Evolutionary conservation across 2,329 filamentous ascomycete genomes (phyloP).

Genomic region (Stromatinia cepivora): DNA sequence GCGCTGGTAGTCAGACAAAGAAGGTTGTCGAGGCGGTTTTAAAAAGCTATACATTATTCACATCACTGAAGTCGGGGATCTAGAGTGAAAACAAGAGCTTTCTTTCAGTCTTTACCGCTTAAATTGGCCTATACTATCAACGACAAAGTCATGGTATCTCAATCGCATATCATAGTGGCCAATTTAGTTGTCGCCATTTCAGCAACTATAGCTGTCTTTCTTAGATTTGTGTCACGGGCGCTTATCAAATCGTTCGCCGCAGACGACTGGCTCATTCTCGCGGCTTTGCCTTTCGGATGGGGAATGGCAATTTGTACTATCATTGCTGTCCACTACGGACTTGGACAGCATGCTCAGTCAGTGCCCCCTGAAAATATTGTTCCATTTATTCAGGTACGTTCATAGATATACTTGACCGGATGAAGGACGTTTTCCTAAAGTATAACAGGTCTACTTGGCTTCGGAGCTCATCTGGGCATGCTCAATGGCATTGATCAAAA

Average conservation of each 20-base stretch:
- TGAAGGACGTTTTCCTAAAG: neutral
- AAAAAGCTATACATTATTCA: neutral
- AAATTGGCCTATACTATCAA: neutral
- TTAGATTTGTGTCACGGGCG: slow-evolving; percentile 1
- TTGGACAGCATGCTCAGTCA: neutral
- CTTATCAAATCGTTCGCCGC: neutral
- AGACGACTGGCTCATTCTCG: neutral
- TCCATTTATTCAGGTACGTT: slow-evolving; percentile 1
- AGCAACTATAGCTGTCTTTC: neutral
- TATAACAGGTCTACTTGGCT: neutral
- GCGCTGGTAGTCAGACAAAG: neutral
- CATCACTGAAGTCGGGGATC: neutral
- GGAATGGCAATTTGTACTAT: slow-evolving; percentile 4
- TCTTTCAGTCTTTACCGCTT: neutral
- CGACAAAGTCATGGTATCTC: slow-evolving; percentile 1
- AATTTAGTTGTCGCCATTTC: neutral
- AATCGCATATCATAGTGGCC: neutral
- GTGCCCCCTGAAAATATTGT: neutral
- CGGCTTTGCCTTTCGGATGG: slow-evolving; percentile 6
- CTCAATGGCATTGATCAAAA: slow-evolving; percentile 7
- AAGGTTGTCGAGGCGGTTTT: neutral
- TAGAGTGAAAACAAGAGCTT: neutral
- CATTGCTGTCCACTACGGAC: slow-evolving; percentile 1
- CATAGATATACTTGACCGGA: neutral
- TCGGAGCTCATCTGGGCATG: slow-evolving; percentile 3